Evolutionary conservation across 805 yeast species (phyloP), one percentile per base, ranked within the genome.

Genomic region (Sugiyamaella qingdaonensis): DNA sequence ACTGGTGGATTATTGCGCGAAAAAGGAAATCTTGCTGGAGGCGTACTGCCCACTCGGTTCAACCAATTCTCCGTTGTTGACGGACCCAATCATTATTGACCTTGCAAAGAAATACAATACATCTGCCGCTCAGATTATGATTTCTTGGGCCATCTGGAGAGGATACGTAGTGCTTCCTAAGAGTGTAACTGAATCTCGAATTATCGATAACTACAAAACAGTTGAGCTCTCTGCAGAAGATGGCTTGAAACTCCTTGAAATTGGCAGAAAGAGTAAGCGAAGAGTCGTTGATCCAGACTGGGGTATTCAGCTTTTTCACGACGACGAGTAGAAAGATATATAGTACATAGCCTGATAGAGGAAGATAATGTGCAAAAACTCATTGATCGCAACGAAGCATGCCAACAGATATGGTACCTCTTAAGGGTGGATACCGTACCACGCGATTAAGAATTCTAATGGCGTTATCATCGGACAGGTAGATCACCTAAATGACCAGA

Each of bases 21-120:
- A 68, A 33, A 73, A 85, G 56, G 79, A 75, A 55, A 82, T 85
- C 55, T 66, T 73, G 33, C 67, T 85, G 51, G 85, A 85, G 66
- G 95, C 95, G 9, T 88, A 86, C 70, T 82, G 88, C 31, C 94
- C 95, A 24, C 74, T 88, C 59, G 92, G 91, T 43, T n/a, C n/a
- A n/a, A 75, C 84, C 2, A 63, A 69, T 10, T 86, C 86, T 44
- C 86, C 86, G 11, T 73, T 81, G 41, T 58, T 81, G 58, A 77
- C 79, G 53, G 68, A 82, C 43, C 81, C 82, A 10, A 60, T 73
- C n/a, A 75, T 86, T n/a, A 58, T 68, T 44, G 75, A 80, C 57
- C 66, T 87, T 42, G 87, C 88, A 27, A 65, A 77, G 51, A 80
- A 80, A 63, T 77, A 86, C 61, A 65, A 69, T 18, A 79, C 75